Evolutionary conservation across 768 basidiomycete species (phyloP).

Genomic region (Punctularia strigosozonata): DNA sequence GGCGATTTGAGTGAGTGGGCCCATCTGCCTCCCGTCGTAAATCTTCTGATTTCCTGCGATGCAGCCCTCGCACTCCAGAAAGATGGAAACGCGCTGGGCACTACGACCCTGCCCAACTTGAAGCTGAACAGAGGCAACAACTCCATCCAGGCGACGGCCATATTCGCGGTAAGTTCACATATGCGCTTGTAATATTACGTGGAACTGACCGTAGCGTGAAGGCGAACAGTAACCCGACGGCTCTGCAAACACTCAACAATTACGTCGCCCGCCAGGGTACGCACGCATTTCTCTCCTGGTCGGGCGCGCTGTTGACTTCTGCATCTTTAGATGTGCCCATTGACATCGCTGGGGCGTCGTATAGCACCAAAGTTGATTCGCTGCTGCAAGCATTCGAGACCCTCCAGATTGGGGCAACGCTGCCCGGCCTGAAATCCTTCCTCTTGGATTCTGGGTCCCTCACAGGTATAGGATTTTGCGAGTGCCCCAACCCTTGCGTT

Average conservation of each 20-base stretch:
- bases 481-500: background rate
- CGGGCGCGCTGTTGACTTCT: background rate
- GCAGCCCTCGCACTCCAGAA: slow-evolving; percentile 47
- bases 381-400: slow-evolving; percentile 50
- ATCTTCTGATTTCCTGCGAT: background rate
- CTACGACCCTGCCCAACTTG: slow-evolving; percentile 47
- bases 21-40: background rate
- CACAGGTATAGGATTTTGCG: slow-evolving; percentile 36
- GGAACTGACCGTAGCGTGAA: slow-evolving; percentile 14
- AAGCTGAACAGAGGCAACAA: slow-evolving; percentile 51
- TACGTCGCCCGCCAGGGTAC: slow-evolving; percentile 52
- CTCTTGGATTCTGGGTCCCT: slow-evolving; percentile 47
- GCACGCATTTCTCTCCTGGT: background rate
- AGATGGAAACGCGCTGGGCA: slow-evolving; percentile 43
- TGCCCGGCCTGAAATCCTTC: slow-evolving; percentile 49
- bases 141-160: slow-evolving; percentile 33
- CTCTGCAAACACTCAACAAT: slow-evolving; percentile 50
- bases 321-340: slow-evolving; percentile 38
- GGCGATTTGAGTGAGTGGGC: slow-evolving; percentile 48
- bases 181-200: background rate
- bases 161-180: slow-evolving; percentile 30
- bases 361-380: slow-evolving; percentile 48
- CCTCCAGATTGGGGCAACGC: slow-evolving; percentile 38
- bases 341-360: slow-evolving; percentile 42
- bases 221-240: slow-evolving; percentile 51